Base-by-base conservation (phyloP, 352 stramenopile genomes). In the Phytopythium litorale region DNA sequence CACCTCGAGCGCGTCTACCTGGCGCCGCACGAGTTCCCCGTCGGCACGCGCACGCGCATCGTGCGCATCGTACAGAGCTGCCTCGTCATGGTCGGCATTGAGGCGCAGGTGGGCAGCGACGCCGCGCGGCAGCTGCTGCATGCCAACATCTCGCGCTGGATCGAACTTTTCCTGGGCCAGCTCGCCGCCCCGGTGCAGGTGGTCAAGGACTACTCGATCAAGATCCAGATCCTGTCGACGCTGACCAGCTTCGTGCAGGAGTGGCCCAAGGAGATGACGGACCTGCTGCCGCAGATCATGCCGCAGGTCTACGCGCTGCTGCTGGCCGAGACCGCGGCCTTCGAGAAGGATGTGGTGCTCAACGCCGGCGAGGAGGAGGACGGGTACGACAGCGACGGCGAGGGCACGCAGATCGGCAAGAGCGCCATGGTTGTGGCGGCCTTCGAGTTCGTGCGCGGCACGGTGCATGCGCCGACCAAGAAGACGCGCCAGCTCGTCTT, bases 11-110 rank as follows among this genome's bases (percentile, higher is more conserved):
- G 79, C 19, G 67, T 92, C 4, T 94, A 88, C 52, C 65, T 74
- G 11, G 69, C 74, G 15, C 57, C 65, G 0, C 62, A 64, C 13
- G 70, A 87, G 42, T 91, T 91, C 58, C 66, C 80, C 0, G 63
- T 65, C 1, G 71, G 78, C 16, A 78, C 86, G 9, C 73, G 80
- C 43, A 82, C 74, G 6, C 75, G 82, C 13, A 79, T 91, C 40
- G 76, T 81, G 57, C 78, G 80, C 19, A 91, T 94, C 46, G 82
- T 94, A 46, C 79, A 94, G 66, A 91, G 69, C 68, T 88, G 73
- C 60, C 60, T 94, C 21, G 65, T 89, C 7, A 92, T 92, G 81
- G 78, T 92, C 48, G 83, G 83, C n/a, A 92, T 94, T 72, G 81
- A 91, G 54, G 82, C 85, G 7, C 81, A 92, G 53, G 73, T 91